Conservation (phyloP, 805 yeast species). For the Starmerella vitae region DNA sequence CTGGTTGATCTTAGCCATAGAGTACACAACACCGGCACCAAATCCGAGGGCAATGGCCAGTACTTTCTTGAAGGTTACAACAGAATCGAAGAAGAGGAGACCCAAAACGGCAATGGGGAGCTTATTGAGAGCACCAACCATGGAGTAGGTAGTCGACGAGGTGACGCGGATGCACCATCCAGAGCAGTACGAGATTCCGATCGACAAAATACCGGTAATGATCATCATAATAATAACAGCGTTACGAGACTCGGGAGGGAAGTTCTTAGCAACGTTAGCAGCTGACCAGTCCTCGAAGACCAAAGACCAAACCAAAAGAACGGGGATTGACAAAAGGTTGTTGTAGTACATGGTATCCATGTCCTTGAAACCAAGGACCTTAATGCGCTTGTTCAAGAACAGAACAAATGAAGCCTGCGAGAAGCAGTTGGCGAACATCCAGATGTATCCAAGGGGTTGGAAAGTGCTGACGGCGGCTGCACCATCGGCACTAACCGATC, state of each 20-base stretch:
- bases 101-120: slow-evolving; percentile 95
- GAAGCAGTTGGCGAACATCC: slow-evolving; percentile 95
- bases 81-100: slow-evolving; percentile 84
- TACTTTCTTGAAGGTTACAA: slow-evolving; percentile 83
- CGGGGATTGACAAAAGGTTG: slow-evolving; percentile 86
- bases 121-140: slow-evolving; percentile 98
- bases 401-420: slow-evolving; percentile 88
- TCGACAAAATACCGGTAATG: slow-evolving; percentile 85
- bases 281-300: slow-evolving; percentile 87
- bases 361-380: slow-evolving; percentile 82
- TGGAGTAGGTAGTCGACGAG: slow-evolving; percentile 93
- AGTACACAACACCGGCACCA: slow-evolving; percentile 88
- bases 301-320: slow-evolving; percentile 61
- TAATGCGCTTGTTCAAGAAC: slow-evolving; percentile 94
- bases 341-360: slow-evolving; percentile 97
- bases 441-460: slow-evolving; percentile 56
- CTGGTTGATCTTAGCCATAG: slow-evolving; percentile 90
- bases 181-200: slow-evolving; percentile 95
- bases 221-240: slow-evolving; percentile 71
- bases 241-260: slow-evolving; percentile 57
- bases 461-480: slow-evolving; percentile 8
- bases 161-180: slow-evolving; percentile 99
- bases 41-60: slow-evolving; percentile 88
- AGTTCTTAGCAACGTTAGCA: slow-evolving; percentile 58
- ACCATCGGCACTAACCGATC: slow-evolving; percentile 26